These are phyloP conservation scores for Penicillium turbatum DNA, from an alignment of 495 filamentous ascomycete species.

Conservation along the genomic window DNA sequence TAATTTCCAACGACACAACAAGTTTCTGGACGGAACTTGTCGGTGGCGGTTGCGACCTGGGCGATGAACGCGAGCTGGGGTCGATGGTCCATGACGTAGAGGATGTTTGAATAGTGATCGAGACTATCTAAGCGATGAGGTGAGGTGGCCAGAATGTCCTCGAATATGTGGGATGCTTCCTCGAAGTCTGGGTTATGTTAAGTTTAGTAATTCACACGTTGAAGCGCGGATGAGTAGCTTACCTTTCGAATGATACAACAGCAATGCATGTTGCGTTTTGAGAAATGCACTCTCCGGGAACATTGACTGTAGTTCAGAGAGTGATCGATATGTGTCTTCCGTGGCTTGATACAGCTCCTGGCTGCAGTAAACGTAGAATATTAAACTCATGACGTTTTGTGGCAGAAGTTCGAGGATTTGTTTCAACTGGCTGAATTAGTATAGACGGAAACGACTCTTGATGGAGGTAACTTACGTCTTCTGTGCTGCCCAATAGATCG, in stretches of 20 bases:
- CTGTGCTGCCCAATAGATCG: slow-evolving; percentile 67
- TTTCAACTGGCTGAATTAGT: slow-evolving; percentile 46
- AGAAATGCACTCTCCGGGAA: slow-evolving; percentile 87
- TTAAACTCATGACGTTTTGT: slow-evolving; percentile 84
- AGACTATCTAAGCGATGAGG: slow-evolving; percentile 87
- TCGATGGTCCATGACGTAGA: slow-evolving; percentile 84
- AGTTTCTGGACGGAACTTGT: slow-evolving; percentile 95
- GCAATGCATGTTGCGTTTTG: slow-evolving; percentile 79
- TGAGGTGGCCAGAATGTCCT: slow-evolving; percentile 68
- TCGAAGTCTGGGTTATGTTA: slow-evolving; percentile 59
- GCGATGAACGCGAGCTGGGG: slow-evolving; percentile 91
- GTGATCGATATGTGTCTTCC: slow-evolving; percentile 57
- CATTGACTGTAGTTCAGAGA: slow-evolving; percentile 72
- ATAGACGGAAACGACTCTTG: background rate
- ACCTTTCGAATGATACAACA: slow-evolving; percentile 88
- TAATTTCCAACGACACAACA: slow-evolving; percentile 98
- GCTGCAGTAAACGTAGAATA: slow-evolving; percentile 86
- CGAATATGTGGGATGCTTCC: slow-evolving; percentile 80
- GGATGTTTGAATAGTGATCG: slow-evolving; percentile 93
- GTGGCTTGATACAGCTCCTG: slow-evolving; percentile 88
- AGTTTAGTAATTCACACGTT: background rate
- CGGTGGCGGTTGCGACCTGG: slow-evolving; percentile 79
- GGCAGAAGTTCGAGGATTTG: slow-evolving; percentile 62
- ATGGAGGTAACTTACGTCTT: slow-evolving; percentile 63
- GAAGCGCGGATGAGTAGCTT: background rate